Conservation (phyloP, 2,329 filamentous ascomycete genomes). For the Calonectria naviculata region DNA sequence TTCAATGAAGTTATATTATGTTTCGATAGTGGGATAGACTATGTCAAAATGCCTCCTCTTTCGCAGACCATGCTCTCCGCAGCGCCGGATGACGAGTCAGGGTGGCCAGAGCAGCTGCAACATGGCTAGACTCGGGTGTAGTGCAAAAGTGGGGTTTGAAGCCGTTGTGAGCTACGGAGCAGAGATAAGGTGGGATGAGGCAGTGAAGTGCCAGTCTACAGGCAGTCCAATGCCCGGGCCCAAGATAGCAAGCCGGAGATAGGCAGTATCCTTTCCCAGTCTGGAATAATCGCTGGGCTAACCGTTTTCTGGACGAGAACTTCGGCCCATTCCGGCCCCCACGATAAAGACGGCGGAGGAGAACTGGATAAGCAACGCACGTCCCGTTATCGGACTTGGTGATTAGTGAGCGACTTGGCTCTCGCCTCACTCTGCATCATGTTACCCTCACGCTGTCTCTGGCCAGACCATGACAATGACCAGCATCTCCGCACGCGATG, state of each 20-base stretch:
- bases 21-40: constrained; percentile 12
- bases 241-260: constrained; percentile 17
- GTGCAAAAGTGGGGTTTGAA: constrained; percentile 17
- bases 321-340: constrained; percentile 24
- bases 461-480: neutral
- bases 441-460: neutral
- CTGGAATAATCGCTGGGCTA: neutral
- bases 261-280: neutral
- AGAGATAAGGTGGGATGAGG: constrained; percentile 19
- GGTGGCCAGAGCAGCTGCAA: neutral
- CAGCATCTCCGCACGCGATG: neutral
- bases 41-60: neutral
- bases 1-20: constrained; percentile 20
- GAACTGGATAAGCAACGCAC: neutral
- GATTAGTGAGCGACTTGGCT: neutral
- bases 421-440: neutral
- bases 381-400: constrained; percentile 1
- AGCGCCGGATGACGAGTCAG: neutral
- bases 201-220: neutral
- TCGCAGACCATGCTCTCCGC: neutral
- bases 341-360: constrained; percentile 8
- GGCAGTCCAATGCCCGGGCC: neutral
- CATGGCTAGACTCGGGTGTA: constrained; percentile 1
- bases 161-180: neutral
- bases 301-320: neutral